Evolutionary conservation across 2,329 filamentous ascomycete species (phyloP), one percentile per base, ranked within the genome.

Genomic region (Neonectria coccinea): DNA sequence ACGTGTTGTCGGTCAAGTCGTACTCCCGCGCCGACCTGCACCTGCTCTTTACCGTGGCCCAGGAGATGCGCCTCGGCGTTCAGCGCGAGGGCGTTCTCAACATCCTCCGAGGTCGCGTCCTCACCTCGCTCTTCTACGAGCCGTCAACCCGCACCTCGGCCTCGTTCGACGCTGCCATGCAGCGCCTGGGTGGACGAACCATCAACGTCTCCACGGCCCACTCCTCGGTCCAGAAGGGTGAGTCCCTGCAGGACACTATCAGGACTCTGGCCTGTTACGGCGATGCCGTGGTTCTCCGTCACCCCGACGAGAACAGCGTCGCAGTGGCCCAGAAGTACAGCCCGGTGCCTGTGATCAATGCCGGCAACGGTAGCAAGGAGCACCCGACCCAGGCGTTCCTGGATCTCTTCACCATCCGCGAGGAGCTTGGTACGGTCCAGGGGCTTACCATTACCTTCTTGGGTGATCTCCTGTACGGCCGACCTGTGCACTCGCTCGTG

Each of bases 141-240:
- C 96, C 96, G 2, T 98, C 95, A 1, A 99, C 96, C 3, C 89
- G 96, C 59, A 99, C 96, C 5, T 97, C 95, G 12, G 89, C 92
- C 41, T 99, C 96, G 4, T 99, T 99, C 74, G 96, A 99, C 77
- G 92, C 95, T 61, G 96, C 96, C 45, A 99, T 99, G 96, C 97
- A 99, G 85, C 92, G 97, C 56, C 90, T 99, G 5, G 96, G 96
- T 71, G 96, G 96, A 52, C 88, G 93, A 53, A 95, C 92, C 3
- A 87, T 99, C 58, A 86, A 90, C 56, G 90, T 98, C 75, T 85
- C 93, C 44, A 97, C 95, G 3, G 87, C 90, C 6, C 89, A 92
- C 72, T 97, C 95, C 2, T 97, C 93, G 14, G 94, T 94, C 4
- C 88, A 94, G 80, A 99, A 99, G 86, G 96, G 96, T 45, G 96